These are phyloP conservation scores for Fusarium scirpi DNA, from an alignment of 2,329 filamentous ascomycete genomes.

Conservation along the genomic window DNA sequence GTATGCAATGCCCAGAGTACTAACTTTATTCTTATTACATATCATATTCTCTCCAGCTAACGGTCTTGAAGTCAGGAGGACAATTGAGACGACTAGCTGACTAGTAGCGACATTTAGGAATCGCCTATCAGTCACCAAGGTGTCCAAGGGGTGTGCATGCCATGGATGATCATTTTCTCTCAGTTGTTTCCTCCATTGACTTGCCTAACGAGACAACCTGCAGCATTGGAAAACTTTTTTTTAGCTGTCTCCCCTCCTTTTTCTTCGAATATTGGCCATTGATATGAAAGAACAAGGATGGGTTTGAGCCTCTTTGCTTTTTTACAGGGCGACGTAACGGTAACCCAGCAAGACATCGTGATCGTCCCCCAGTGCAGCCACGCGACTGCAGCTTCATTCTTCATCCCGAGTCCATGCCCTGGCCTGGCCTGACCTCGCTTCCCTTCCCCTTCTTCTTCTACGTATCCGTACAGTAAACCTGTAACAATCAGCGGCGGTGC, in stretches of 20 bases:
- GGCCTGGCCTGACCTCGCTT: not conserved
- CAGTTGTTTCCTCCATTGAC: conserved; percentile 21
- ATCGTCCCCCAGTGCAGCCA: conserved; percentile 19
- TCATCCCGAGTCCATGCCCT: conserved; percentile 17
- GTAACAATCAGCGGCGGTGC: conserved; percentile 18
- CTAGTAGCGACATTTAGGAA: conserved; percentile 1
- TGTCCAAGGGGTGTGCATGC: not conserved
- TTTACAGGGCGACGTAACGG: conserved; percentile 20
- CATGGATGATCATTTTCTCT: not conserved
- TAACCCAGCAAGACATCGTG: conserved; percentile 22
- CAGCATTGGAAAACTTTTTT: not conserved
- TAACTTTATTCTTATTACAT: not conserved
- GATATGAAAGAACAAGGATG: not conserved
- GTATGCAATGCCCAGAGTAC: not conserved
- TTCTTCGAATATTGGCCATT: conserved; percentile 12
- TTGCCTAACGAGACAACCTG: conserved; percentile 1
- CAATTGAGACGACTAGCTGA: not conserved
- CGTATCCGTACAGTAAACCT: not conserved
- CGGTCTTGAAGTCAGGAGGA: conserved; percentile 23
- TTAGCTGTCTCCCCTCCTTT: conserved; percentile 8
- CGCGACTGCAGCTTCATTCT: conserved; percentile 26
- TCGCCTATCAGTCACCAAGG: not conserved
- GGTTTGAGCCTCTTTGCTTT: conserved; percentile 37
- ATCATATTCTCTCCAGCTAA: conserved; percentile 1
- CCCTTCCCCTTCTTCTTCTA: not conserved